Base-by-base conservation (phyloP, 257 asterid species). In the Penstemon barbatus region DNA sequence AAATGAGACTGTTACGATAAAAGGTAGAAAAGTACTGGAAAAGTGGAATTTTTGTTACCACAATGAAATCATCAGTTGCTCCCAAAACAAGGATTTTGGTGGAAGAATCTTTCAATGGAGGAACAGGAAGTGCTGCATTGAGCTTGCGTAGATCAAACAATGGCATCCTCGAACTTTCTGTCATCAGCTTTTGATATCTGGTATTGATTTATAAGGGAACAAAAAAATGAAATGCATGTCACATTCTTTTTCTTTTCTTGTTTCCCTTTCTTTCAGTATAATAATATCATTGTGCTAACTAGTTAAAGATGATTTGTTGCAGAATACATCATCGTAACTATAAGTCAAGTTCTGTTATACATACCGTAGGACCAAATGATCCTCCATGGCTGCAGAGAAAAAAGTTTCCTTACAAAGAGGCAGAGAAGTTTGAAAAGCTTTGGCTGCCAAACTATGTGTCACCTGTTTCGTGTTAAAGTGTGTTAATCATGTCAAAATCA, bases 381-480 rank as follows among this genome's bases (percentile, higher is more conserved):
- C 95, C 61, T 84, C 97, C 96, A 89, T 85, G 66, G 82, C 70
- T 48, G 79, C 66, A 62, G 97, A 89, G 83, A 92, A 92, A 79
- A 89, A 89, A 51, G 98, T 92, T 77, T 92, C 98, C 75, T 75
- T 84, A 68, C 98, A 92, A 63, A 92, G 94, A 63, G 97, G 92
- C 63, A 92, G 82, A 45, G 95, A 87, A 43, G 92, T 92, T 82
- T 92, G 96, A 81, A 92, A 92, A 75, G 86, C 98, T 82, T 92
- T 92, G 74, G 98, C 95, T 66, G 98, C 97, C 89, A 91, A 86
- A 81, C 97, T 91, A 72, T 81, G 83, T 5, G 98, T 92, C 63
- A 92, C 90, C 98, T 91, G 86, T 73, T 42, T 65, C 71, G 76
- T 46, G 57, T 61, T 50, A 6, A 38, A 64, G 18, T 12, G 18